Percentiles rank a stretch among this genome's conserved stretches.
Conservation (phyloP, 176 grass and related monocot genomes). For the Bothriochloa decipiens region DNA sequence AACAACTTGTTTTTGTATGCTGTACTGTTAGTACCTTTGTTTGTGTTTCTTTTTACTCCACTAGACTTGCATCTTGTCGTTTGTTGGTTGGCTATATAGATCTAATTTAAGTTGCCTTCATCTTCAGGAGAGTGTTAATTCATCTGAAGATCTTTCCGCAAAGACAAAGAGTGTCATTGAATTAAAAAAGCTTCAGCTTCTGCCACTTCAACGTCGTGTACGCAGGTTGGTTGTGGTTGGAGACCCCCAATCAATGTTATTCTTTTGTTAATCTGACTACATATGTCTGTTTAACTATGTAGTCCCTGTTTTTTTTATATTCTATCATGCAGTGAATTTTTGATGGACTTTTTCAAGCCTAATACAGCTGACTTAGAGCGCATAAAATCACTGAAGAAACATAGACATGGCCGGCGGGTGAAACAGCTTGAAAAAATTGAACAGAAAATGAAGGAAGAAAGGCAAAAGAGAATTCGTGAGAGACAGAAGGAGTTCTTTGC, state of each 20-base stretch:
- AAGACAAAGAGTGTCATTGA: conserved; percentile 99
- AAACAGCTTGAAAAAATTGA: conserved; percentile 99
- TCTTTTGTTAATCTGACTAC: not conserved
- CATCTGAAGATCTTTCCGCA: conserved; percentile 85
- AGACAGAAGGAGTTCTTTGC: conserved; percentile 98
- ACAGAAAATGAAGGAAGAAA: conserved; percentile 99
- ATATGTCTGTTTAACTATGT: conserved; percentile 26
- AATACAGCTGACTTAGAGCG: conserved; percentile 76
- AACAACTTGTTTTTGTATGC: conserved; percentile 2
- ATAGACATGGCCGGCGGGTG: conserved; percentile 83
- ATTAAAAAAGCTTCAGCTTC: conserved; percentile 99
- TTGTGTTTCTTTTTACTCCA: not conserved
- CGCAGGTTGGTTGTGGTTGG: conserved; percentile 63
- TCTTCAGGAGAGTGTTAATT: conserved; percentile 85
- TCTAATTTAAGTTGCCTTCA: conserved; percentile 21
- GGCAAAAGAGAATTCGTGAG: conserved; percentile 94
- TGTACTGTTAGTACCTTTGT: not conserved
- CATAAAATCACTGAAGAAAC: conserved; percentile 88
- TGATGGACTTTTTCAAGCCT: conserved; percentile 93
- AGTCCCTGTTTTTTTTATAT: conserved; percentile 21
- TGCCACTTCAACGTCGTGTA: conserved; percentile 80
- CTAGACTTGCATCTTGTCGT: conserved; percentile 9
- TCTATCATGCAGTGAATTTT: conserved; percentile 82
- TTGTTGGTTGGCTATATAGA: conserved; percentile 8
- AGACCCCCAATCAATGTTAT: not conserved